Evolutionary conservation across 768 basidiomycete species (phyloP).

Genomic region (Russula emetica): DNA sequence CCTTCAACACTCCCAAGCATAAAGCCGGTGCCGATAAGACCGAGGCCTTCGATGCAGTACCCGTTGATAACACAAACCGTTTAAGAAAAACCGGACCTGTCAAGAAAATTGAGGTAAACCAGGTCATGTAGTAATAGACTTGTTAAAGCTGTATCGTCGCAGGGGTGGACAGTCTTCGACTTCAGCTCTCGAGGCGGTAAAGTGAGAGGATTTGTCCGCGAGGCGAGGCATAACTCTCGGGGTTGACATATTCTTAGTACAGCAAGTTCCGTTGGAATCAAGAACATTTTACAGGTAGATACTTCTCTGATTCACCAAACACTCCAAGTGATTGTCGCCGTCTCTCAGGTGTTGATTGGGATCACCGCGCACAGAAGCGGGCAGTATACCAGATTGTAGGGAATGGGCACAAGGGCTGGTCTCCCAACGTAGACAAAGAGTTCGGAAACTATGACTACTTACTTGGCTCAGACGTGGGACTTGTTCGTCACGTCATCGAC

Average conservation of each 20-base stretch:
- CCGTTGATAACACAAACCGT: slow-evolving; percentile 66
- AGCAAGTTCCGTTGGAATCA: slow-evolving; percentile 69
- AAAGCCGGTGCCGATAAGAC: slow-evolving; percentile 78
- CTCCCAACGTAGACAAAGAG: slow-evolving; percentile 70
- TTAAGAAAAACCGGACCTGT: slow-evolving; percentile 53
- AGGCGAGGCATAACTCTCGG: neutral
- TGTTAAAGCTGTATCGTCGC: slow-evolving; percentile 10
- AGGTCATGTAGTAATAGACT: neutral
- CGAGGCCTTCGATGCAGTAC: slow-evolving; percentile 66
- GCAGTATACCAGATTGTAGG: slow-evolving; percentile 72
- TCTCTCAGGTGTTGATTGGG: slow-evolving; percentile 74
- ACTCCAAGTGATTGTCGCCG: neutral
- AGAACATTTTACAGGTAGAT: slow-evolving; percentile 71
- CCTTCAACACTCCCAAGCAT: slow-evolving; percentile 45
- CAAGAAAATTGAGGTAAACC: slow-evolving; percentile 60
- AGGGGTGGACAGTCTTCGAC: slow-evolving; percentile 87
- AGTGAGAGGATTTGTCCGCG: slow-evolving; percentile 37
- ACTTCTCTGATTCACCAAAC: neutral
- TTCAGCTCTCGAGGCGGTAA: slow-evolving; percentile 73
- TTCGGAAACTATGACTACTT: slow-evolving; percentile 87
- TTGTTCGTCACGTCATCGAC: neutral
- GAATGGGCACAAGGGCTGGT: slow-evolving; percentile 73
- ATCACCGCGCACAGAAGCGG: slow-evolving; percentile 57
- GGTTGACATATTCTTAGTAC: slow-evolving; percentile 44
- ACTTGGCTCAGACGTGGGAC: slow-evolving; percentile 64